phyloP scores from a whole-genome alignment of 1,284 basidiomycete genomes.

The Ganoderma sinense region DNA sequence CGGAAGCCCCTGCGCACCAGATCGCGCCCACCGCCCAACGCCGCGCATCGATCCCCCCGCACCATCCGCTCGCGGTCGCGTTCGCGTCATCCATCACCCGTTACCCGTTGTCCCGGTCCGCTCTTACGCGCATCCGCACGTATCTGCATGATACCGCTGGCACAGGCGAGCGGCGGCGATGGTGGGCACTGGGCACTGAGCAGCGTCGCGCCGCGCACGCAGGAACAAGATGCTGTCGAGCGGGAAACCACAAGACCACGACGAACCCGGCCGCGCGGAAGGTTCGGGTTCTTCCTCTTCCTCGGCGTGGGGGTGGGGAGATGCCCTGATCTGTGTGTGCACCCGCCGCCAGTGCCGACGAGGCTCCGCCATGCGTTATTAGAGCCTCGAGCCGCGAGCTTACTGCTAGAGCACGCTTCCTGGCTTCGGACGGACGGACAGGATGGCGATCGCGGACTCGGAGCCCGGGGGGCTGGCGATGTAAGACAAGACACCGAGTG shows the following conservation, averaged over 20 bases:
- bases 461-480: neutral
- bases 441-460: neutral
- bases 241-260: neutral
- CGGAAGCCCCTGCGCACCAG: neutral
- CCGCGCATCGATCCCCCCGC: neutral
- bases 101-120: neutral
- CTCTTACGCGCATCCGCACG: neutral
- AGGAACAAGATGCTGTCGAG: neutral
- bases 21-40: neutral
- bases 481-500: constrained; percentile 1
- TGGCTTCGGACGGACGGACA: neutral
- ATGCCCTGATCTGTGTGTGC: neutral
- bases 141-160: neutral
- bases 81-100: neutral
- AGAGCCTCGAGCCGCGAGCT: neutral
- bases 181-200: neutral
- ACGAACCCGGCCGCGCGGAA: neutral
- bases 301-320: neutral
- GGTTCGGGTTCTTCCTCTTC: too few species aligned
- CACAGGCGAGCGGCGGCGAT: neutral
- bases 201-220: too few species aligned
- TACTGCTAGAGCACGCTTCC: neutral
- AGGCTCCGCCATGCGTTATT: too few species aligned
- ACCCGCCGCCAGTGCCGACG: too few species aligned
- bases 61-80: too few species aligned